Evolutionary conservation across 176 grass and related monocot species (phyloP), one percentile per base, ranked within the genome.

Genomic region (Eleusine indica): DNA sequence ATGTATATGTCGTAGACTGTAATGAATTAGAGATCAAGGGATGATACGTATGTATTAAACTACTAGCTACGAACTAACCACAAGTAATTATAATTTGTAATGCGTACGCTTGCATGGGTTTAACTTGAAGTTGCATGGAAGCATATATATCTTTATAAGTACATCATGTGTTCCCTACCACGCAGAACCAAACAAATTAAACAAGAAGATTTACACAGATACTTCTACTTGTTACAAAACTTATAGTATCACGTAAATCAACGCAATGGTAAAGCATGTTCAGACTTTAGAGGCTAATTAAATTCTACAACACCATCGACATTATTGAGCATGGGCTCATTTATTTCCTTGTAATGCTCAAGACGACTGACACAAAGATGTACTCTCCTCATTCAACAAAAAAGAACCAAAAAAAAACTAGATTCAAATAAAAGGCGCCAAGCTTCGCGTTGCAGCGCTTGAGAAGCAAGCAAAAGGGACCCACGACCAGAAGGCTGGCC

Each of bases 401-500:
- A 6, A 8, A 3, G 2, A 42, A 40, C 19, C 4, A 47, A 11
- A 67, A 19, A 62, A 73, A 75, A 30, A 80, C 3, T 29, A 69
- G 21, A 68, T 66, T 77, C 54, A 57, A 77, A 72, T 39, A 47
- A 82, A 86, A 90, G 49, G 60, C 54, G 1, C 64, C 44, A 56
- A 81, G 16, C 70, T 85, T 69, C 25, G 57, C 40, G 25, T 65
- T 38, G 37, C 75, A 32, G 81, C 66, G 70, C 86, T 90, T 90
- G 83, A 82, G 86, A 75, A 74, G 79, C 83, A 95, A 90, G 90
- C 85, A 88, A 95, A 86, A 88, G 71, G 35, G 66, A 87, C 80
- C 71, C 60, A 66, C 21, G 71, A 87, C 43, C 92, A 89, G 53
- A 73, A 76, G 42, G 73, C 40, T 43, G 35, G 62, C 25, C 56